Evolutionary conservation across 495 filamentous ascomycete genomes (phyloP), one percentile per base, ranked within the genome.

Genomic region (Talaromyces wortmannii): DNA sequence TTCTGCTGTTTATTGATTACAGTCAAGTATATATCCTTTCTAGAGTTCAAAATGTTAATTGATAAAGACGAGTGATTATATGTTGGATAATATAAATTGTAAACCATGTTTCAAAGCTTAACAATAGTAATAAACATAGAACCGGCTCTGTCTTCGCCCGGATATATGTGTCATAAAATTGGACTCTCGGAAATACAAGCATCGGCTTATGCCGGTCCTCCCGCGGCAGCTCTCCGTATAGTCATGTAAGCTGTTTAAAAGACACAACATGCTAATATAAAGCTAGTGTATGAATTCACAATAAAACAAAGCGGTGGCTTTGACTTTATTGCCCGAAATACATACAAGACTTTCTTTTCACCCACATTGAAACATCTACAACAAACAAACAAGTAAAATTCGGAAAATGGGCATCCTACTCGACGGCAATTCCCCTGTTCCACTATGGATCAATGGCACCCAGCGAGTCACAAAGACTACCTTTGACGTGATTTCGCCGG

Each of bases 401-500:
- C 2, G 5, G 36, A 13, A 40, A 40, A 40, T 40, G 36, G 36
- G 8, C 13, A 40, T 40, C 36, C 8, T 1, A 40, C 5, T 40
- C 36, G 36, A 40, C 36, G 13, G 36, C 36, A 40, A 40, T 40
- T 40, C 48, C 7, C 63, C 55, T 18, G 68, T 86, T 12, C 86
- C 86, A 16, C 78, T 89, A 57, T 71, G 80, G 52, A 82, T 88
- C 69, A 77, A 80, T 53, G 83, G 82, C 64, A 70, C 80, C 63
- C 78, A 86, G 56, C 66, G 75, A 49, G 69, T 64, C 40, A 78
- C 80, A 17, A 52, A 68, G 71, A 70, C 17, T 82, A 73, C 31
- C 36, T 91, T 89, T 71, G 74, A 83, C 44, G 82, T 95, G 32
- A 75, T 71, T 51, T 84, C 78, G 42, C 91, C 91, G 15, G 72